These are phyloP conservation scores for Tetracladium marchalianum DNA, from an alignment of 495 filamentous ascomycete species.

Conservation along the genomic window DNA sequence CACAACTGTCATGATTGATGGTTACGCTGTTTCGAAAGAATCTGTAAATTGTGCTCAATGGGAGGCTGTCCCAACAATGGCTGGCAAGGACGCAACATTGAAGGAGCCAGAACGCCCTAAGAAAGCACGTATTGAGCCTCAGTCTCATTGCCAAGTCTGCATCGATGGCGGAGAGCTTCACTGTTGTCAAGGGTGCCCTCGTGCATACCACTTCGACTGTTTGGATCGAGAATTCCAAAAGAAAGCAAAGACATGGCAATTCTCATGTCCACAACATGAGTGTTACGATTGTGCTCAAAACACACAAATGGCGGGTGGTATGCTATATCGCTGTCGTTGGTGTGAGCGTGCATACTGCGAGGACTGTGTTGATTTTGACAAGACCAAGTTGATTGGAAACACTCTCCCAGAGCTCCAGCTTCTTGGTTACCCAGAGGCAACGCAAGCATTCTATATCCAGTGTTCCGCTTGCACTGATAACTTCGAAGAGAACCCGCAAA, in stretches of 20 bases:
- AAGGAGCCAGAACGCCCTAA: constrained; percentile 34
- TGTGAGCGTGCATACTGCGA: constrained; percentile 52
- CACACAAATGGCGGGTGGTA: constrained; percentile 45
- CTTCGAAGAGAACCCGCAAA: constrained; percentile 22
- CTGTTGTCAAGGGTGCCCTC: constrained; percentile 44
- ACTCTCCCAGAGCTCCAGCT: constrained; percentile 39
- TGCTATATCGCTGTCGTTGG: constrained; percentile 49
- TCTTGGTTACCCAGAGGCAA: constrained; percentile 31
- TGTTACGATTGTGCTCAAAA: constrained; percentile 45
- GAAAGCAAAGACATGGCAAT: constrained; percentile 27
- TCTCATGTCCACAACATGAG: constrained; percentile 49
- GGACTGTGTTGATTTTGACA: constrained; percentile 49
- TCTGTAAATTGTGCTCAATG: constrained; percentile 41
- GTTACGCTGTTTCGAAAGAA: constrained; percentile 50
- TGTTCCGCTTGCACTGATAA: constrained; percentile 33
- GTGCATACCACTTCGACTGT: constrained; percentile 46
- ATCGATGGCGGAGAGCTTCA: constrained; percentile 35
- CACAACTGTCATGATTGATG: constrained; percentile 49
- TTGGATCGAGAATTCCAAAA: constrained; percentile 30
- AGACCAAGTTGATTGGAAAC: constrained; percentile 39
- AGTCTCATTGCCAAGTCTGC: constrained; percentile 50
- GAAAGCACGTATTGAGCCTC: constrained; percentile 33
- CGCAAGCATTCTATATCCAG: constrained; percentile 40
- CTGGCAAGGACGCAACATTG: constrained; percentile 43
- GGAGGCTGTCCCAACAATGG: constrained; percentile 49